Conservation (phyloP, 139 green algal genomes). For the Micractinium sp. region DNA sequence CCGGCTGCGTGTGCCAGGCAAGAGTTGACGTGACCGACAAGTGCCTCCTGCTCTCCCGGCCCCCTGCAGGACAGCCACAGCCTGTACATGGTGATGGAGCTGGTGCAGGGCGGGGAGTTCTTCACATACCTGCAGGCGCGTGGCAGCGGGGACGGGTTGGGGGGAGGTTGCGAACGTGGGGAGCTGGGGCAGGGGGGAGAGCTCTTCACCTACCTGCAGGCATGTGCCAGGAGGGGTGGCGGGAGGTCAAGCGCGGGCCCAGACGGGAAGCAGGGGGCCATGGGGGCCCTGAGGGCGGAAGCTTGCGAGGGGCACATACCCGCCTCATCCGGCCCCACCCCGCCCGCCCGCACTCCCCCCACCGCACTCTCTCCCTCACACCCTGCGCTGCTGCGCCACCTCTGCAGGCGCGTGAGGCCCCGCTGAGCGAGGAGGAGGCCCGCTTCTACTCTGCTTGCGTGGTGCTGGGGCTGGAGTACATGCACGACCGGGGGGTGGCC, state of each 20-base stretch:
- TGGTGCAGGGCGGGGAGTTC: slow-evolving; percentile 91
- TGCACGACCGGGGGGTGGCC: slow-evolving; percentile 80
- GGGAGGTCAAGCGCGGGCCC: no score
- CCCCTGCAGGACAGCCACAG: slow-evolving; percentile 42
- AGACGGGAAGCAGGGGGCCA: no score
- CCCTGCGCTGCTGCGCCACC: background rate
- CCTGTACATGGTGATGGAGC: slow-evolving; percentile 93
- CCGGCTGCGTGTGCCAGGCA: background rate
- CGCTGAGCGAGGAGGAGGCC: slow-evolving; percentile 78
- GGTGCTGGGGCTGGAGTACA: slow-evolving; percentile 84
- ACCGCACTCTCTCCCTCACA: no score
- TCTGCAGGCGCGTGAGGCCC: slow-evolving; percentile 59
- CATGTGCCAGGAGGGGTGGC: no score
- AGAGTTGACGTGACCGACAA: no score
- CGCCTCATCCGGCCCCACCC: no score
- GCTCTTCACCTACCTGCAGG: slow-evolving; percentile 87
- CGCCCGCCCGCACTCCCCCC: no score
- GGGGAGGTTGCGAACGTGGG: no score
- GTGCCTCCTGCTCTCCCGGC: background rate
- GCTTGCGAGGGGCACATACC: no score
- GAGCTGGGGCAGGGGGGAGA: no score
- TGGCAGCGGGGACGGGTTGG: no score
- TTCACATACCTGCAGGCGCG: slow-evolving; percentile 88
- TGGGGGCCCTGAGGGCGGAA: no score
- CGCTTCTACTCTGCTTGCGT: slow-evolving; percentile 91